A percentile compares a stretch with the other conserved stretches of the same genome.
Conservation (phyloP, 2,329 filamentous ascomycete species). For the Curvularia sp. region DNA sequence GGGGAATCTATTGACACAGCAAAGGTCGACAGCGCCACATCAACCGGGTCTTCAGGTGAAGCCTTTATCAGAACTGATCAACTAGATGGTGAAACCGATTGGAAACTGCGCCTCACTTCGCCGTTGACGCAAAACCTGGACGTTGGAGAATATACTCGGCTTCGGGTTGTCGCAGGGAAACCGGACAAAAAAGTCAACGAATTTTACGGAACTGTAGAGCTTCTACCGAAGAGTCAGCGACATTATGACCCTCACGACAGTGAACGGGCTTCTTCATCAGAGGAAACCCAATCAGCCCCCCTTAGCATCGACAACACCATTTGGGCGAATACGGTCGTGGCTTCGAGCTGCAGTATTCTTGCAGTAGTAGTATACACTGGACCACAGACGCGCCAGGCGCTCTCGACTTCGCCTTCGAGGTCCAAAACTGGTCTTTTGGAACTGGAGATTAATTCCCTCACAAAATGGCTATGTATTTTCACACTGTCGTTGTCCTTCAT, state of each 20-base stretch:
- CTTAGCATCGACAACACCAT: conserved; percentile 96
- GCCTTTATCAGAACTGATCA: conserved; percentile 98
- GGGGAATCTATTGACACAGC: conserved; percentile 21
- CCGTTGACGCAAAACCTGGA: conserved; percentile 82
- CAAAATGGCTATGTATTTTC: conserved; percentile 91
- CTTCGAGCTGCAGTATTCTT: conserved; percentile 86
- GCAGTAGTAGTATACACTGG: conserved; percentile 95
- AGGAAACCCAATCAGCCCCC: conserved; percentile 65
- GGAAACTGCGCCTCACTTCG: conserved; percentile 92
- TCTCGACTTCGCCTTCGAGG: conserved; percentile 89
- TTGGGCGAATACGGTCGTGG: conserved; percentile 97
- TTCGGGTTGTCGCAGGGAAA: conserved; percentile 80
- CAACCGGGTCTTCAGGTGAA: conserved; percentile 68
- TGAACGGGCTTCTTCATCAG: conserved; percentile 26
- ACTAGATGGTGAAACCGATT: conserved; percentile 96
- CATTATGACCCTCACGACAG: conserved; percentile 54
- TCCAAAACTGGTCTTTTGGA: conserved; percentile 95
- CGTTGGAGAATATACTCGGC: conserved; percentile 70
- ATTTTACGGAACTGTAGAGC: conserved; percentile 86
- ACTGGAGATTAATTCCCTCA: conserved; percentile 95
- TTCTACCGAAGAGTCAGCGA: conserved; percentile 64
- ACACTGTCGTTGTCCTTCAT: conserved; percentile 86
- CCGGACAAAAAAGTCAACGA: conserved; percentile 95
- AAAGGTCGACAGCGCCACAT: conserved; percentile 26
- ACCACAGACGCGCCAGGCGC: conserved; percentile 87